These are phyloP conservation scores for Canavalia ensiformis DNA, from an alignment of 306 rosid species.

Conservation along the genomic window DNA sequence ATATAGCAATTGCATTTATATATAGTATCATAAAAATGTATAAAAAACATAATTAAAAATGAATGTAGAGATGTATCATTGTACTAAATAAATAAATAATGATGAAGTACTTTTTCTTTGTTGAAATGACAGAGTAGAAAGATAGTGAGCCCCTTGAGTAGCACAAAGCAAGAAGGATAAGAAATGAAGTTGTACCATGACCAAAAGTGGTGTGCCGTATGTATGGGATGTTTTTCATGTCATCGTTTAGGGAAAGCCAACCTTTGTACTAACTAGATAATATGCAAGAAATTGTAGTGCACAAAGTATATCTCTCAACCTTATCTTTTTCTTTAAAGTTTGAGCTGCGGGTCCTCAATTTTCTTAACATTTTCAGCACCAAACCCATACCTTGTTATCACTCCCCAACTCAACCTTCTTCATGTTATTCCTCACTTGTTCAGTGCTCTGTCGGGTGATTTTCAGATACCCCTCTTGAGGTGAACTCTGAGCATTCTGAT, in stretches of 20 bases:
- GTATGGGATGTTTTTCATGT: slow-evolving; percentile 53
- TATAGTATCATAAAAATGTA: too few species aligned
- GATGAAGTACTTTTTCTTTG: not conserved
- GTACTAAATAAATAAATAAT: not conserved
- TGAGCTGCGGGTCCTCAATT: slow-evolving; percentile 40
- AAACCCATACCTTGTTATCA: slow-evolving; percentile 52
- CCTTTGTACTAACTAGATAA: slow-evolving; percentile 43
- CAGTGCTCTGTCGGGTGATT: slow-evolving; percentile 53
- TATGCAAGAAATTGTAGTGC: slow-evolving; percentile 45
- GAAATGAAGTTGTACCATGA: slow-evolving; percentile 25
- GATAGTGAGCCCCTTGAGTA: slow-evolving; percentile 19
- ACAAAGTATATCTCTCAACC: slow-evolving; percentile 33
- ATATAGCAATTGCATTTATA: too few species aligned
- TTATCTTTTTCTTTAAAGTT: slow-evolving; percentile 45
- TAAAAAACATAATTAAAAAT: too few species aligned
- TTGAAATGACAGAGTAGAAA: slow-evolving; percentile 43
- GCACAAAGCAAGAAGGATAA: slow-evolving; percentile 31
- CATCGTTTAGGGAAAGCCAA: slow-evolving; percentile 51
- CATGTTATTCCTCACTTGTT: slow-evolving; percentile 54
- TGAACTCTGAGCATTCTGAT: slow-evolving; percentile 13
- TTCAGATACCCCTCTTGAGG: slow-evolving; percentile 47
- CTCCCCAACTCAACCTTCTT: slow-evolving; percentile 37
- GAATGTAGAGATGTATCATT: not conserved
- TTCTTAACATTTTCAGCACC: slow-evolving; percentile 51
- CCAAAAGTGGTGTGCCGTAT: slow-evolving; percentile 54